Evolutionary conservation across 225 moss, liverwort and hornwort genomes (phyloP).

Genomic region (Pseudoscleropodium purum): DNA sequence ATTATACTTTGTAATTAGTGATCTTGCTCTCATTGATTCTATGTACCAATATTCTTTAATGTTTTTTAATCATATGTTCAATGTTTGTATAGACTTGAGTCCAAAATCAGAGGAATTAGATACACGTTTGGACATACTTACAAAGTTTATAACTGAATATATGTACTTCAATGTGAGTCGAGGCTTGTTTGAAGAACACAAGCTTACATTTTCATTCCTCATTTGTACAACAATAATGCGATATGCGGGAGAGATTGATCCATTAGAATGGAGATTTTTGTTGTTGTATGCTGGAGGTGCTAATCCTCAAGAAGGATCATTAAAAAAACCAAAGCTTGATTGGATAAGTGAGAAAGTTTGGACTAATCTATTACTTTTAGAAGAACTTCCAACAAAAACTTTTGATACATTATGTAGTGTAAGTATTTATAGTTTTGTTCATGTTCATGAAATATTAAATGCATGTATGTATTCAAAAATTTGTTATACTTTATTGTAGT

Average conservation of each 20-base stretch:
- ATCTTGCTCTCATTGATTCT: slow-evolving; percentile 76
- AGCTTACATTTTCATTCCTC: slow-evolving; percentile 76
- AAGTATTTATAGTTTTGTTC: neutral
- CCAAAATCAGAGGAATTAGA: slow-evolving; percentile 66
- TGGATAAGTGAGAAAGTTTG: slow-evolving; percentile 64
- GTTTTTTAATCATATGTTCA: slow-evolving; percentile 80
- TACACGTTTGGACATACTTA: slow-evolving; percentile 54
- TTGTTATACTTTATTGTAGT: no score
- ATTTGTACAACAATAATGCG: slow-evolving; percentile 80
- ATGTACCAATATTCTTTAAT: slow-evolving; percentile 96
- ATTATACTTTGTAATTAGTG: slow-evolving; percentile 81
- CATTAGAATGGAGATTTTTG: slow-evolving; percentile 62
- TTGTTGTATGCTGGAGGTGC: slow-evolving; percentile 46
- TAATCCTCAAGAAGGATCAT: slow-evolving; percentile 34
- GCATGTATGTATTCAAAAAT: neutral
- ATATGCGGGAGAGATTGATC: slow-evolving; percentile 20
- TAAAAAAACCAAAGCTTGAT: slow-evolving; percentile 33
- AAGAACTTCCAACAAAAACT: slow-evolving; percentile 45
- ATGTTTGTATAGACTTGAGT: slow-evolving; percentile 72
- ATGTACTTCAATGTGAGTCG: slow-evolving; percentile 66
- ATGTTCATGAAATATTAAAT: neutral
- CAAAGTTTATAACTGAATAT: slow-evolving; percentile 58
- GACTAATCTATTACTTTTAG: slow-evolving; percentile 50
- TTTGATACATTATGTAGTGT: slow-evolving; percentile 29
- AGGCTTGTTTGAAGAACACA: slow-evolving; percentile 89